Conservation (phyloP, 1,284 basidiomycete genomes). For the Microbotryum intermedium region DNA sequence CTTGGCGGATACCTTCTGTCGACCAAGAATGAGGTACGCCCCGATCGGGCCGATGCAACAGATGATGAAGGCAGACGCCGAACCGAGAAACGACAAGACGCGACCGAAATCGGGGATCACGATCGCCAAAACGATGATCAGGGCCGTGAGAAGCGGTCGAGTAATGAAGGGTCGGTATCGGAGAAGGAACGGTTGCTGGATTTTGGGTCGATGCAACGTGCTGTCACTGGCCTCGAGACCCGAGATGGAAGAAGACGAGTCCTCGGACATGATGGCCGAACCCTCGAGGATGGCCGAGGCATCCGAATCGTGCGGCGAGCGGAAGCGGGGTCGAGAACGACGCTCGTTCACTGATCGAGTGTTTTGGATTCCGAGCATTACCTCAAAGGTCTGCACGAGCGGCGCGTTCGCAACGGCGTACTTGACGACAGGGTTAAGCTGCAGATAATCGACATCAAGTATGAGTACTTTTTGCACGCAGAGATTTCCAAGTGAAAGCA, state of each 20-base stretch:
- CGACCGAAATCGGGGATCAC: conserved; percentile 75
- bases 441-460: background rate
- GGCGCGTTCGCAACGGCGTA: conserved; percentile 79
- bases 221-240: background rate
- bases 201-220: no score
- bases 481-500: conserved; percentile 38
- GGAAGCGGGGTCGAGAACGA: background rate
- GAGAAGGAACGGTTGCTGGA: background rate
- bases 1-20: background rate
- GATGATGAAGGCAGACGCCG: conserved; percentile 61
- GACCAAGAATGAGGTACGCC: conserved; percentile 14
- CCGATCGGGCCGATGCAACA: conserved; percentile 69
- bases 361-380: conserved; percentile 56
- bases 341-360: background rate
- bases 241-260: background rate
- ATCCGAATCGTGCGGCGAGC: background rate
- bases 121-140: conserved; percentile 63
- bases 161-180: conserved; percentile 39
- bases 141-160: conserved; percentile 52
- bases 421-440: conserved; percentile 50
- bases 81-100: conserved; percentile 80
- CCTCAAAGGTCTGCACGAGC: conserved; percentile 71
- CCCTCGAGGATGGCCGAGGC: background rate
- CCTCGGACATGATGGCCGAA: conserved; percentile 6
- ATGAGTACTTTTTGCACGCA: conserved; percentile 4